Evolutionary conservation across 805 yeast species (phyloP).

Genomic region (Pichia thaimueangensis): DNA sequence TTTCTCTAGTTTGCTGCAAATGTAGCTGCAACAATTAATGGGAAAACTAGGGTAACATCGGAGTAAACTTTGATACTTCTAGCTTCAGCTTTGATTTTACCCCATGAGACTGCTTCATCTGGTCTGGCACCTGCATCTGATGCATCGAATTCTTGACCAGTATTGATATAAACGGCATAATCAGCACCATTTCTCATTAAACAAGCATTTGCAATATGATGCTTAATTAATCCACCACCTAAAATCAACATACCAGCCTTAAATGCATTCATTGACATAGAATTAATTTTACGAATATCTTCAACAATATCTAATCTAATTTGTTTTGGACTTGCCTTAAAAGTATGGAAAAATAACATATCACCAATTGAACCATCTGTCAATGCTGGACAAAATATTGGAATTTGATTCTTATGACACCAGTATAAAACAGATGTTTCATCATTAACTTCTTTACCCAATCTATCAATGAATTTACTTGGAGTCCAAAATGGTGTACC

Average conservation of each 20-base stretch:
- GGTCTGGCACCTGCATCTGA: conserved; percentile 99
- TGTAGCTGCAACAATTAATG: conserved; percentile 95
- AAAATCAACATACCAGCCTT: conserved; percentile 92
- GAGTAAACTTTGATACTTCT: conserved; percentile 87
- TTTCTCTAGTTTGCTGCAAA: conserved; percentile 74
- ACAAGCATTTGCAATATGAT: conserved; percentile 96
- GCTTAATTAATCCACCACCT: conserved; percentile 96
- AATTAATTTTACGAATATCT: conserved; percentile 86
- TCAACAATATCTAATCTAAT: conserved; percentile 87
- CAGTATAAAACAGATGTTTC: conserved; percentile 92
- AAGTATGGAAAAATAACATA: conserved; percentile 97
- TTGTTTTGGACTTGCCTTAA: conserved; percentile 86
- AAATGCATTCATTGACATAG: conserved; percentile 91
- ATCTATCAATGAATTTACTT: conserved; percentile 80
- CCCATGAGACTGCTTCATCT: conserved; percentile 99
- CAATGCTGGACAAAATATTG: conserved; percentile 93
- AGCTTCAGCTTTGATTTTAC: conserved; percentile 95
- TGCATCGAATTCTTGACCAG: conserved; percentile 98
- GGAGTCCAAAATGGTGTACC: conserved; percentile 88
- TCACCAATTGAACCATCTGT: conserved; percentile 99
- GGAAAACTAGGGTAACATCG: conserved; percentile 92
- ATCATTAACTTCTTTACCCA: conserved; percentile 93
- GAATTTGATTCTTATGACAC: conserved; percentile 96
- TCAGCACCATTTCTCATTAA: conserved; percentile 99
- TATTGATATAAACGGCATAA: conserved; percentile 92